Conservation (phyloP, 2,329 filamentous ascomycete species). For the Onygena corvina region DNA sequence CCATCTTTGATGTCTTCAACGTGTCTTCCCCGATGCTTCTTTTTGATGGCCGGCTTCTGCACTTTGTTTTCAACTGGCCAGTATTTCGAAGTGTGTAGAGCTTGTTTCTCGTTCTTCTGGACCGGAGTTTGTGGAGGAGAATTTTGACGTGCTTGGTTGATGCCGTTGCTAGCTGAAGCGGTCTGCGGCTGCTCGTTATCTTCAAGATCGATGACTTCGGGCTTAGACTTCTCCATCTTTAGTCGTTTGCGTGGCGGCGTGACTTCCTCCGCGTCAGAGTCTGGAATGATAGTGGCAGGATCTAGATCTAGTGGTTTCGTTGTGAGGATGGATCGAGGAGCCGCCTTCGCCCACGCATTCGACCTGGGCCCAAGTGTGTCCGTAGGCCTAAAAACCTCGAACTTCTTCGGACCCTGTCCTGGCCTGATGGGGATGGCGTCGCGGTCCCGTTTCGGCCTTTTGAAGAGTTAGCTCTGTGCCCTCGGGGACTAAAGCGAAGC, state of each 20-base stretch:
- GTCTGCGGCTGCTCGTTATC: neutral
- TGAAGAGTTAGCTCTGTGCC: neutral
- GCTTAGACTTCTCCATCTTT: neutral
- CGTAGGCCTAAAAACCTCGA: neutral
- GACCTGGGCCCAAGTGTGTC: neutral
- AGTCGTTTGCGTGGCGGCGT: conserved; percentile 2
- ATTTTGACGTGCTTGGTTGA: neutral
- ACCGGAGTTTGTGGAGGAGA: neutral
- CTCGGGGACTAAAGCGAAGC: neutral
- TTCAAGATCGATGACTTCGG: conserved; percentile 4
- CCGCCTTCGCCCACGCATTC: neutral
- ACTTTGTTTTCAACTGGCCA: neutral
- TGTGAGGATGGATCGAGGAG: neutral
- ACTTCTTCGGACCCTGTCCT: neutral
- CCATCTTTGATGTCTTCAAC: neutral
- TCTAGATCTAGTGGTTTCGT: neutral
- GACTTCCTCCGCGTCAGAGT: neutral
- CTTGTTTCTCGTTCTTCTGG: neutral
- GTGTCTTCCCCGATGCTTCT: neutral
- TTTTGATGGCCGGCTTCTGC: neutral
- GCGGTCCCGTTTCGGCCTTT: neutral
- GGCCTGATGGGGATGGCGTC: neutral
- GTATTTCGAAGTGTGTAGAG: neutral
- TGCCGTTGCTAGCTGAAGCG: neutral
- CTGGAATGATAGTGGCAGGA: neutral